phyloP scores from a whole-genome alignment of 2,329 filamentous ascomycete species.

The Hypoxylon sp. region DNA sequence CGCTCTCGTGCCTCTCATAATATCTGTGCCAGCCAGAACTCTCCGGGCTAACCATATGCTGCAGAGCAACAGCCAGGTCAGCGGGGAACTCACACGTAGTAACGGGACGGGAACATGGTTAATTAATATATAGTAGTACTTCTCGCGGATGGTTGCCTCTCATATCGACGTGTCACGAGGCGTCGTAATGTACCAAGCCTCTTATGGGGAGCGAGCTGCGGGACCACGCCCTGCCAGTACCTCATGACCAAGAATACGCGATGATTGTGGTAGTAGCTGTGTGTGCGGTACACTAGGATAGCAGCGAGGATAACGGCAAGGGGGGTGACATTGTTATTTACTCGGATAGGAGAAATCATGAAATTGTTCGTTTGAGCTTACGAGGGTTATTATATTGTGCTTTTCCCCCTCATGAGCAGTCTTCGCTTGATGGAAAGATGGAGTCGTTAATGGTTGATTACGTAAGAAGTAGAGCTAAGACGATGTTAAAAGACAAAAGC shows the following conservation, averaged over 20 bases:
- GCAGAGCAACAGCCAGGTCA: conserved; percentile 10
- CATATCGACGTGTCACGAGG: conserved; percentile 3
- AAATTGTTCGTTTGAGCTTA: no score
- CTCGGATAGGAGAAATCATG: no score
- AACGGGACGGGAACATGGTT: not conserved
- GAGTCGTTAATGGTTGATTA: no score
- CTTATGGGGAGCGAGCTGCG: conserved; percentile 16
- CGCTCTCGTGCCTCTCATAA: conserved; percentile 9
- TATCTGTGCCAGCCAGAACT: conserved; percentile 11
- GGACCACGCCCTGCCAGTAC: conserved; percentile 14
- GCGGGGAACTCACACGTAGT: conserved; percentile 12
- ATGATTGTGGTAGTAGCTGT: conserved; percentile 6
- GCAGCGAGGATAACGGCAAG: conserved; percentile 10
- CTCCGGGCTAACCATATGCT: conserved; percentile 7
- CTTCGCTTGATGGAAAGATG: no score
- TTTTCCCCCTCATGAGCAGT: no score
- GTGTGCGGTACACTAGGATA: conserved; percentile 14
- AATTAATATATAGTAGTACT: conserved; percentile 5
- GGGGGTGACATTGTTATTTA: conserved; percentile 2
- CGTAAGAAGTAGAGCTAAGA: no score
- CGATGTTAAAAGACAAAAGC: no score
- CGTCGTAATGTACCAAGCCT: conserved; percentile 4
- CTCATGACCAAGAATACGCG: conserved; percentile 9
- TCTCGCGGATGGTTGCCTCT: not conserved
- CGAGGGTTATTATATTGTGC: no score